Evolutionary conservation across 768 basidiomycete genomes (phyloP), one percentile per base, ranked within the genome.

Genomic region (Kwoniella sp.): DNA sequence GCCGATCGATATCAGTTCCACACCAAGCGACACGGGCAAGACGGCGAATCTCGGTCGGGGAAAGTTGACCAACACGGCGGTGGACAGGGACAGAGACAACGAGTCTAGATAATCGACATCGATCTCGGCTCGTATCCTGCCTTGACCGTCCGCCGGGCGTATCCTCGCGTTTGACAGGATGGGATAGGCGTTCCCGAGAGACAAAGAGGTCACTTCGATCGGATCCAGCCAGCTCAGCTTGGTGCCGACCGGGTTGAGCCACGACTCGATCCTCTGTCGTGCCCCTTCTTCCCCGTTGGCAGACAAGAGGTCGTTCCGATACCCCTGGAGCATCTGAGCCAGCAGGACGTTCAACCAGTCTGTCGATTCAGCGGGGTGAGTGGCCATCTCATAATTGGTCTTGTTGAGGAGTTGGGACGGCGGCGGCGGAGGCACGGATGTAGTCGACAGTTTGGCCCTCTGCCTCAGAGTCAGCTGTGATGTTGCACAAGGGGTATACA

Each of bases 281-380:
- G 87, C 88, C 23, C 86, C 80, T 64, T 93, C 90, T 53, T 89
- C 86, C 2, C 89, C 91, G 49, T 88, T 83, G 8, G 79, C 62
- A 0, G 87, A 88, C 3, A 81, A 62, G 10, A 84, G 63, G 55
- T 86, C 84, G 53, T 85, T 81, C 52, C 87, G 80, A 34, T 53
- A 93, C 69, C 74, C 87, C 87, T 44, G 84, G 80, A 42, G 86
- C 79, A 77, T 90, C 93, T 95, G 88, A 41, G 82, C 83, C 50
- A 90, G 74, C 27, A 99, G 78, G 19, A 82, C 77, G 71, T 95
- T 98, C 56, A 98, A 80, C 95, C 95, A 98, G 65, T 88, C 88
- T 22, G 85, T 81, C 0, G 88, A 86, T 73, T 96, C 93, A 33
- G 79, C 73, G 57, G 63, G 55, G 69, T 75, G 64, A 46, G 73